Evolutionary conservation across 192 early-diverging fungal species (phyloP).

Genomic region (Backusella psychrophila): DNA sequence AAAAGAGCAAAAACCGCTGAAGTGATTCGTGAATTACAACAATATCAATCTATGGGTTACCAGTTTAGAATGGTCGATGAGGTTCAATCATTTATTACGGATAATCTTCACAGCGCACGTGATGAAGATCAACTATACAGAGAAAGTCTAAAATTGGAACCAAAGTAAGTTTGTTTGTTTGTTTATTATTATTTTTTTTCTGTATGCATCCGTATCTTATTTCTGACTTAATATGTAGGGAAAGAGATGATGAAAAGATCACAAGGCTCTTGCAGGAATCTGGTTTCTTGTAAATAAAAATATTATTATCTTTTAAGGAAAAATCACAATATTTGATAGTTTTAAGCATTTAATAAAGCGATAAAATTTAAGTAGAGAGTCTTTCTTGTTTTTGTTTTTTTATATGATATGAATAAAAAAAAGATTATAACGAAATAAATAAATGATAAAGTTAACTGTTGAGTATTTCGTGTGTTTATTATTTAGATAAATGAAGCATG

Average conservation of each 20-base stretch:
- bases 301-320: conserved; percentile 7
- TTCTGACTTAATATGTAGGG: conserved; percentile 37
- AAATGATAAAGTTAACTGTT: background rate
- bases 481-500: background rate
- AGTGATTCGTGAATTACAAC: conserved; percentile 89
- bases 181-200: background rate
- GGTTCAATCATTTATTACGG: conserved; percentile 78
- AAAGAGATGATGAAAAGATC: conserved; percentile 82
- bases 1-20: conserved; percentile 89
- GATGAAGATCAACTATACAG: conserved; percentile 78
- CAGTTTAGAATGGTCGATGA: conserved; percentile 77
- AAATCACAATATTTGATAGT: background rate
- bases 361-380: background rate
- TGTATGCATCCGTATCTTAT: background rate
- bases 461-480: background rate
- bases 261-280: conserved; percentile 72
- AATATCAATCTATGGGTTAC: conserved; percentile 89
- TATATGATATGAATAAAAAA: background rate
- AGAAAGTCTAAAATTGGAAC: conserved; percentile 78
- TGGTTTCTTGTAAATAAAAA: conserved; percentile 63
- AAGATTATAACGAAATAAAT: background rate
- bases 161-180: conserved; percentile 51
- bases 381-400: background rate
- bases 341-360: conserved; percentile 5
- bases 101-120: conserved; percentile 63